Conservation (phyloP, 495 filamentous ascomycete genomes). For the Clohesyomyces aquaticus region DNA sequence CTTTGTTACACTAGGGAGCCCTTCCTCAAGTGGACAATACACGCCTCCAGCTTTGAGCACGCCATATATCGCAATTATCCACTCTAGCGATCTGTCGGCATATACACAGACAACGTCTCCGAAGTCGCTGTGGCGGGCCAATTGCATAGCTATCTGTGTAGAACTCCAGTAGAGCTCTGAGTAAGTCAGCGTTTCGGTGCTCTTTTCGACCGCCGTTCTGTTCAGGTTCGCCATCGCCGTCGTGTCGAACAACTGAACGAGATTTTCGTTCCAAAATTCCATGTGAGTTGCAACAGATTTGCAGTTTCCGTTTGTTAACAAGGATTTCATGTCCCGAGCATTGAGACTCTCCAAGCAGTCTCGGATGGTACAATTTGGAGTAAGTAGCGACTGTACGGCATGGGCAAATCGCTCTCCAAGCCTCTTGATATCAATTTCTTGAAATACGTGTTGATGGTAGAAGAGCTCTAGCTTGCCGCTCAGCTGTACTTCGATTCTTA, state of each 20-base stretch:
- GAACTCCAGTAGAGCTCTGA: not conserved
- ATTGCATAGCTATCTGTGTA: not conserved
- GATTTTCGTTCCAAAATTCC: not conserved
- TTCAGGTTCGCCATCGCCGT: not conserved
- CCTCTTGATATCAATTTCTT: not conserved
- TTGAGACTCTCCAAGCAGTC: not conserved
- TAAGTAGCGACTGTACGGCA: not conserved
- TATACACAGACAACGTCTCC: constrained; percentile 25
- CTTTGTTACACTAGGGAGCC: not conserved
- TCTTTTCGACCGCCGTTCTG: not conserved
- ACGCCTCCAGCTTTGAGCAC: constrained; percentile 23
- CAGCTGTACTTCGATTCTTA: not conserved
- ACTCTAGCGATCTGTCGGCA: constrained; percentile 26
- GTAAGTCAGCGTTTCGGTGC: not conserved
- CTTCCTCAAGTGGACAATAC: constrained; percentile 7
- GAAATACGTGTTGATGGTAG: constrained; percentile 11
- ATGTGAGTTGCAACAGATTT: not conserved
- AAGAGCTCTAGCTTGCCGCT: constrained; percentile 1
- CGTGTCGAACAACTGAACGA: not conserved
- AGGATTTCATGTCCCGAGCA: not conserved
- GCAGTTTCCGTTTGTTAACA: constrained; percentile 3
- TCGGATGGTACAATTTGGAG: not conserved
- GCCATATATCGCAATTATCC: constrained; percentile 27
- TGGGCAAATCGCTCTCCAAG: constrained; percentile 5
- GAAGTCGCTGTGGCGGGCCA: not conserved